These are phyloP conservation scores for Papiliotrema laurentii DNA, from an alignment of 1,284 basidiomycete genomes.

Conservation along the genomic window DNA sequence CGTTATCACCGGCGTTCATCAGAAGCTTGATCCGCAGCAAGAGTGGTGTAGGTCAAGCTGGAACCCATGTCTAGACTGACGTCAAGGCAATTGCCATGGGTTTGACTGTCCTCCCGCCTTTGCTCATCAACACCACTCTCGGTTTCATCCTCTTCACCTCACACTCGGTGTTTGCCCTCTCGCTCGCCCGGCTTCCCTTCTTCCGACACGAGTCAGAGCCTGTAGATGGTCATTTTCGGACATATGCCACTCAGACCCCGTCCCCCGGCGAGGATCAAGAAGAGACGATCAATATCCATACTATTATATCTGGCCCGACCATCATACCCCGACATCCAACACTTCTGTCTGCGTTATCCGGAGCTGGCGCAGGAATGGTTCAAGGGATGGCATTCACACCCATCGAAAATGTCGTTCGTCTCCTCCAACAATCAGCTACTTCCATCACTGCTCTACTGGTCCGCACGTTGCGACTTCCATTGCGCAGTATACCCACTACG, in stretches of 20 bases:
- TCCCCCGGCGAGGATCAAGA: slow-evolving; percentile 14
- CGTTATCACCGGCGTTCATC: slow-evolving; percentile 41
- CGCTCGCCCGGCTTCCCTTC: slow-evolving; percentile 36
- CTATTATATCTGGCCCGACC: slow-evolving; percentile 34
- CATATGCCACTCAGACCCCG: not conserved
- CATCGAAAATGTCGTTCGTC: slow-evolving; percentile 43
- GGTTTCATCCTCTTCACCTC: slow-evolving; percentile 47
- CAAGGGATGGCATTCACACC: slow-evolving; percentile 46
- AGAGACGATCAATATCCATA: slow-evolving; percentile 39
- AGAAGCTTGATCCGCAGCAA: slow-evolving; percentile 34
- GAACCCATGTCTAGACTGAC: not conserved
- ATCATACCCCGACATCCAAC: slow-evolving; percentile 44
- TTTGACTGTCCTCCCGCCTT: slow-evolving; percentile 39
- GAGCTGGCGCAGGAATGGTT: slow-evolving; percentile 41
- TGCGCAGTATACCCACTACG: slow-evolving; percentile 18
- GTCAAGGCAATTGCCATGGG: slow-evolving; percentile 23
- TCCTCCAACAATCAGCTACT: slow-evolving; percentile 11
- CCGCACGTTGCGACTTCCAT: slow-evolving; percentile 14
- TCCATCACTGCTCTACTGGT: slow-evolving; percentile 13
- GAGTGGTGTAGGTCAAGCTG: slow-evolving; percentile 24
- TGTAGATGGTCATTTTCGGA: not conserved
- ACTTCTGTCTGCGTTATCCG: slow-evolving; percentile 39
- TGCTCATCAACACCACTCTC: slow-evolving; percentile 44
- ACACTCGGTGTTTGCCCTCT: slow-evolving; percentile 43
- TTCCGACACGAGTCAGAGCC: slow-evolving; percentile 22